Conservation (phyloP, 1,139 yeast species). For the Suhomyces taliae region DNA sequence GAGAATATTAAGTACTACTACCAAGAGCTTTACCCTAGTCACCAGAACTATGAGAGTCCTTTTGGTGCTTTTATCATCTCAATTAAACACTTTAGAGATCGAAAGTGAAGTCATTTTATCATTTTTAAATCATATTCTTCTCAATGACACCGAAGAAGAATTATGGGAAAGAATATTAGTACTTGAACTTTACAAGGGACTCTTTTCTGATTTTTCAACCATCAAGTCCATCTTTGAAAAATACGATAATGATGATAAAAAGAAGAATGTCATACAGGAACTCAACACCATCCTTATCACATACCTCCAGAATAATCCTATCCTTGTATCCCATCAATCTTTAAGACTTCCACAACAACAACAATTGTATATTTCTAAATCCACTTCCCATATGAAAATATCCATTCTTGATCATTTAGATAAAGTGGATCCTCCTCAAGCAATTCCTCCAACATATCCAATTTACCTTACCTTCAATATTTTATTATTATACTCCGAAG, state of each 20-base stretch:
- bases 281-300: constrained; percentile 49
- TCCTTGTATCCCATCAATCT: constrained; percentile 33
- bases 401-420: constrained; percentile 75
- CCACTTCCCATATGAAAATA: constrained; percentile 43
- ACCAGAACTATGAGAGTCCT: constrained; percentile 76
- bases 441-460: constrained; percentile 62
- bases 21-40: constrained; percentile 63
- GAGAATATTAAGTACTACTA: constrained; percentile 59
- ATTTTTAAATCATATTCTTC: constrained; percentile 64
- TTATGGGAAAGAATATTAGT: constrained; percentile 73
- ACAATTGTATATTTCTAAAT: constrained; percentile 23
- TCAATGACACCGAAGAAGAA: constrained; percentile 22
- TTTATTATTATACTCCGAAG: constrained; percentile 61
- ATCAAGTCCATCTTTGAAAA: constrained; percentile 55
- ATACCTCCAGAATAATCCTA: constrained; percentile 27
- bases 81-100: constrained; percentile 59
- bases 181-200: constrained; percentile 65
- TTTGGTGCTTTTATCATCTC: constrained; percentile 58
- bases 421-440: constrained; percentile 66
- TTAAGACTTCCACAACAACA: constrained; percentile 25
- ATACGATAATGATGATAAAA: constrained; percentile 59
- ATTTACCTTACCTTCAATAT: constrained; percentile 59
- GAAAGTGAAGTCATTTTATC: constrained; percentile 83
- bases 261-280: constrained; percentile 63
- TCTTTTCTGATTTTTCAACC: constrained; percentile 57